These are phyloP conservation scores for Cladosporium austrohemisphaericum DNA, from an alignment of 2,329 filamentous ascomycete genomes.

Conservation along the genomic window DNA sequence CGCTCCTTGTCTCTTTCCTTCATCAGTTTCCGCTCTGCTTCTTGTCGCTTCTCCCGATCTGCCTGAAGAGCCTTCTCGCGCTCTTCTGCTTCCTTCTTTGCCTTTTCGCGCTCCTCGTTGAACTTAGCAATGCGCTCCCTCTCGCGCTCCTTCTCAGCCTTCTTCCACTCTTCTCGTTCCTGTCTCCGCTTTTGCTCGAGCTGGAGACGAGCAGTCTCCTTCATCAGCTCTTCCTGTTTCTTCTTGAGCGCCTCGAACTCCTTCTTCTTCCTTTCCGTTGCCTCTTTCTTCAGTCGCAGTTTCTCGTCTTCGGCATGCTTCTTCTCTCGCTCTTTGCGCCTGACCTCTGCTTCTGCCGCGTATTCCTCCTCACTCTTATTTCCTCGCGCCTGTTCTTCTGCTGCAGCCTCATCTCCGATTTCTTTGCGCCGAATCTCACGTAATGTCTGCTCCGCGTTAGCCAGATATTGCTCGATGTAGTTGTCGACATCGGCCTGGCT, in stretches of 20 bases:
- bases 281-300: constrained; percentile 56
- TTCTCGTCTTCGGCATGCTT: constrained; percentile 58
- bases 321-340: constrained; percentile 58
- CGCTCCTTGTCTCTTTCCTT: constrained; percentile 49
- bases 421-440: constrained; percentile 64
- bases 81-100: constrained; percentile 45
- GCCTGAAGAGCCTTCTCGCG: constrained; percentile 50
- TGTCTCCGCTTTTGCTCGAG: constrained; percentile 47
- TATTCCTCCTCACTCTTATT: constrained; percentile 73
- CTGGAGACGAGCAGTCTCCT: constrained; percentile 41
- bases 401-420: constrained; percentile 65
- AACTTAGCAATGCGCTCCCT: constrained; percentile 51
- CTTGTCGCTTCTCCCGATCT: constrained; percentile 39
- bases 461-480: constrained; percentile 62
- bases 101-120: constrained; percentile 47
- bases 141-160: constrained; percentile 47
- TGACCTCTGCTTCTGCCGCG: constrained; percentile 60
- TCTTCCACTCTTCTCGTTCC: constrained; percentile 47
- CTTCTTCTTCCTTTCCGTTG: constrained; percentile 57
- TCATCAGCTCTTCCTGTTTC: constrained; percentile 43
- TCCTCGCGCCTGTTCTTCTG: constrained; percentile 61
- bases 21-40: constrained; percentile 32
- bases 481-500: constrained; percentile 64
- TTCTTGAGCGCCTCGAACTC: constrained; percentile 49
- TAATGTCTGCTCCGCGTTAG: constrained; percentile 65